Evolutionary conservation across 208 protist species (phyloP), one percentile per base, ranked within the genome.

Genomic region (Leishmania tropica): DNA sequence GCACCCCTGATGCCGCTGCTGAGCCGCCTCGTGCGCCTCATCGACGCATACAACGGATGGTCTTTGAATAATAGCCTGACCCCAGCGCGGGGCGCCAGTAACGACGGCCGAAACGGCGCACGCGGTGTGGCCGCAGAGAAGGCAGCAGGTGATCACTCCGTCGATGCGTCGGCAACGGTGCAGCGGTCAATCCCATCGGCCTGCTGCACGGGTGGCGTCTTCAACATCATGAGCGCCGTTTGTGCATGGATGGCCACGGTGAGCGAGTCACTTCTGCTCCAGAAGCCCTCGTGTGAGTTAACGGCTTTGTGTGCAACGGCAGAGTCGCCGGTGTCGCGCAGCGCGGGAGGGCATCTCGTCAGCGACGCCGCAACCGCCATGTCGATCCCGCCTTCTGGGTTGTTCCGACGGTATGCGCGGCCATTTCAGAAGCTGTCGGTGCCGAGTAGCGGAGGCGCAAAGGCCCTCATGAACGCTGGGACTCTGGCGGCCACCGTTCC

Each of bases 201-300:
- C 15, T 31, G 51, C 72, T 79, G 51, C 67, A 75, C 78, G 13
- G 75, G 68, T 42, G 83, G 83, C 58, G 79, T 79, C 56, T 87
- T 87, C 58, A 81, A 80, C 11, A 28, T 79, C 24, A 47, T 81
- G 37, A 83, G 68, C 24, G 78, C 60, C 6, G 53, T 65, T 0
- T 71, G 47, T 54, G 79, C 76, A 31, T 48, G 81, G 42, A 75
- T 87, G 62, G 79, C 83, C 13, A 53, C 68, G 10, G 79, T 81
- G 51, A 54, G 67, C 56, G 54, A 56, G 42, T 67, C 75, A 31
- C 47, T 73, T 24, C 21, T 31, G 8, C 75, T 48, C 10, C 65
- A 64, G 17, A 31, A 37, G 17, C 40, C 75, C 7, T 71, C 64
- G n/a, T 35, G 64, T 15, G 47, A 71, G 54, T 40, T 86, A 31